phyloP scores from a whole-genome alignment of 2,329 filamentous ascomycete species.

The Aureobasidium sp. region DNA sequence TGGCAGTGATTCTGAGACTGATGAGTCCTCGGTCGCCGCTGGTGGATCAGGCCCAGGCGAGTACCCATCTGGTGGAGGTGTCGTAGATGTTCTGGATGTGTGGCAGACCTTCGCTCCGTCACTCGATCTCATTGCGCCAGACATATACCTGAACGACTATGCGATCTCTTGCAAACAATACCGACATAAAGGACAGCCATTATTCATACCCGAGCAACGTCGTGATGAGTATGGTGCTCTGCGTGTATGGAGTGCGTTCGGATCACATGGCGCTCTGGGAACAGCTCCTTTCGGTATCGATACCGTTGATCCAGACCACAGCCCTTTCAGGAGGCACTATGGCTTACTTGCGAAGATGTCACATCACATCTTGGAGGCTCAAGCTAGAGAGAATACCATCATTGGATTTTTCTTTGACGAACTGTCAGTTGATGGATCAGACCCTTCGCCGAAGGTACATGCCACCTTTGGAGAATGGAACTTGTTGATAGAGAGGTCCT shows the following conservation, averaged over 20 bases:
- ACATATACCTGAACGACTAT: constrained; percentile 46
- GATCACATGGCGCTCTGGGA: constrained; percentile 36
- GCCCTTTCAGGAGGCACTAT: constrained; percentile 36
- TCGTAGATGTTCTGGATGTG: constrained; percentile 39
- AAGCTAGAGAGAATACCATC: constrained; percentile 28
- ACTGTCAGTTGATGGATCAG: constrained; percentile 25
- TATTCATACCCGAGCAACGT: constrained; percentile 49
- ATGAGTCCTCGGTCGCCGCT: constrained; percentile 35
- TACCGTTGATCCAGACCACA: constrained; percentile 30
- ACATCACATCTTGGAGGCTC: constrained; percentile 35
- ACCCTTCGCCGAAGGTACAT: constrained; percentile 27
- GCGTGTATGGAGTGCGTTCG: constrained; percentile 38
- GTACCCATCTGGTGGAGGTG: constrained; percentile 44
- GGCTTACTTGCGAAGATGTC: constrained; percentile 32
- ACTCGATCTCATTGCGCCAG: constrained; percentile 43
- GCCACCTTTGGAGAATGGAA: constrained; percentile 31
- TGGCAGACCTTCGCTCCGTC: constrained; percentile 38
- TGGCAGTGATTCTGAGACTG: constrained; percentile 28
- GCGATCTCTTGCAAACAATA: constrained; percentile 40
- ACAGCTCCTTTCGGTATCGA: constrained; percentile 39
- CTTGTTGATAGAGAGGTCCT: constrained; percentile 37
- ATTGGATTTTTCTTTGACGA: constrained; percentile 43
- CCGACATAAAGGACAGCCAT: constrained; percentile 37
- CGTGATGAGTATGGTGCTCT: constrained; percentile 42
- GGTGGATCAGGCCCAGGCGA: constrained; percentile 39